A percentile compares a stretch with the other conserved stretches of the same genome.
Conservation (phyloP, 257 asterid species). For the Solanum chilense region DNA sequence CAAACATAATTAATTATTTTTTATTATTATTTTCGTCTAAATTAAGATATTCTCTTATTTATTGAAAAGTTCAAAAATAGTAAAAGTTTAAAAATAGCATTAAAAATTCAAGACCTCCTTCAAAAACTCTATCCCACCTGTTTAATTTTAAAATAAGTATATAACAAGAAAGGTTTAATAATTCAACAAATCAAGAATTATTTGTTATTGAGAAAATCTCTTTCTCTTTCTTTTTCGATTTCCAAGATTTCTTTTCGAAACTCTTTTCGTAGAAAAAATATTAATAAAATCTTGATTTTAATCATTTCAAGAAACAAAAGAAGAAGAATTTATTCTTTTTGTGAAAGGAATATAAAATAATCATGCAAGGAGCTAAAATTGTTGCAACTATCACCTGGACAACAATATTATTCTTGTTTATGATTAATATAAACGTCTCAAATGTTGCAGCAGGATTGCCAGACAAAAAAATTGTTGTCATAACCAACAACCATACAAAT, state of each 20-base stretch:
- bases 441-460: neutral
- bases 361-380: neutral
- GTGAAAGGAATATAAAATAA: neutral
- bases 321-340: neutral
- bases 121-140: neutral
- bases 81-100: neutral
- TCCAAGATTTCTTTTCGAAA: too few relatives aligned
- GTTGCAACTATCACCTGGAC: neutral
- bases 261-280: neutral
- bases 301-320: neutral
- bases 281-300: neutral
- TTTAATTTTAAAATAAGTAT: neutral
- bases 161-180: neutral
- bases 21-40: neutral
- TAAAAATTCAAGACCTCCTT: neutral
- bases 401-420: neutral
- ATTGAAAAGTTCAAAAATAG: neutral
- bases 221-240: neutral
- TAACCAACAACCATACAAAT: slow-evolving; percentile 59
- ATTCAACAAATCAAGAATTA: neutral
- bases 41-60: neutral
- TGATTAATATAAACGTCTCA: neutral
- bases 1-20: neutral
- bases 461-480: neutral
- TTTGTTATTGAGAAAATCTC: neutral